Conservation (phyloP, 768 basidiomycete species). For the Kwoniella shandongensis region DNA sequence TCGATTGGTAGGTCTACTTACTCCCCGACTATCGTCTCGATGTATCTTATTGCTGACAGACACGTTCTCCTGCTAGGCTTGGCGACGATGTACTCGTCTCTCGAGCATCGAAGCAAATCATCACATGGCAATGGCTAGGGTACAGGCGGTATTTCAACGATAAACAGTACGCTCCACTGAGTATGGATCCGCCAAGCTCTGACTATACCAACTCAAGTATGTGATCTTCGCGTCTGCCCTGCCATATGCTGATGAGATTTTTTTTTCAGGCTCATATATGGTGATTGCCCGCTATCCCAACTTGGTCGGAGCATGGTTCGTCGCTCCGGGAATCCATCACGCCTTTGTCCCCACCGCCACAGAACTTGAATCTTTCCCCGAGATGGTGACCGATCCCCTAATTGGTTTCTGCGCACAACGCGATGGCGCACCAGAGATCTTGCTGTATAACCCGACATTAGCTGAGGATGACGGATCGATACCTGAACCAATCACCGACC, state of each 20-base stretch:
- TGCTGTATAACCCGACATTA: conserved; percentile 13
- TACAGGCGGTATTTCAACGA: conserved; percentile 17
- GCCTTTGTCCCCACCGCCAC: not conserved
- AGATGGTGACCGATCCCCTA: conserved; percentile 10
- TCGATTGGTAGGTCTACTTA: conserved; percentile 29
- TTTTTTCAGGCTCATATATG: conserved; percentile 10
- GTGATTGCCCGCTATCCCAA: not conserved
- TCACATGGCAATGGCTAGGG: conserved; percentile 33
- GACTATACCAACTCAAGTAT: conserved; percentile 21
- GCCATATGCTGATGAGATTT: not conserved
- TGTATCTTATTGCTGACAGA: too few species aligned
- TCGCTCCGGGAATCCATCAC: conserved; percentile 5
- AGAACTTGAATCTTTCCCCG: not conserved
- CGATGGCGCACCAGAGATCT: conserved; percentile 1
- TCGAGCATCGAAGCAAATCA: conserved; percentile 3
- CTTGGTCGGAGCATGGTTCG: conserved; percentile 5
- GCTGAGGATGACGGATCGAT: not conserved
- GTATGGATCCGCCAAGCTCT: not conserved
- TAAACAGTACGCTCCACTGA: not conserved
- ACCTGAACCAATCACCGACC: not conserved
- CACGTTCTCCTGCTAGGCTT: conserved; percentile 11
- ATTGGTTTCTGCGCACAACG: conserved; percentile 6
- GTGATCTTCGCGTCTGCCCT: not conserved
- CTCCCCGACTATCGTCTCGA: too few species aligned
- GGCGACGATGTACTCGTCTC: conserved; percentile 25